A percentile compares a stretch with the other conserved stretches of the same genome.
Evolutionary conservation across 371 early-diverging fungal genomes (phyloP).

Genomic region (Zancudomyces culisetae): DNA sequence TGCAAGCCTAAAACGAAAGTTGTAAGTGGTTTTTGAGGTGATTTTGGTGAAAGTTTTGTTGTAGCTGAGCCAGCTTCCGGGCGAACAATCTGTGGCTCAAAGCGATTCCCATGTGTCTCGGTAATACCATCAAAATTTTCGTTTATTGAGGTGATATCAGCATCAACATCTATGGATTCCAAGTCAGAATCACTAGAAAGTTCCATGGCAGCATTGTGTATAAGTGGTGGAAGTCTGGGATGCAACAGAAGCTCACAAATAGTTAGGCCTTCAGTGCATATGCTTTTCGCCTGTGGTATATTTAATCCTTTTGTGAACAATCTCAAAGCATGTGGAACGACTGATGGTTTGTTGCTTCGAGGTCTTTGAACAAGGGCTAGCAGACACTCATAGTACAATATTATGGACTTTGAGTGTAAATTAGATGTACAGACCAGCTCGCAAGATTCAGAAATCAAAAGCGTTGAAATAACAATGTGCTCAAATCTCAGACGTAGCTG

Average conservation of each 20-base stretch:
- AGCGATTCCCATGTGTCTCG: too few species aligned
- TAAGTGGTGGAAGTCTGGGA: background rate
- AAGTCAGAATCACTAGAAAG: background rate
- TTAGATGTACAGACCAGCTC: background rate
- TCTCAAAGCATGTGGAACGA: background rate
- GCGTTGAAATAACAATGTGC: background rate
- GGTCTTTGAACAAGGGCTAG: background rate
- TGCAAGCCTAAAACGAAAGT: too few species aligned
- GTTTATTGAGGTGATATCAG: too few species aligned
- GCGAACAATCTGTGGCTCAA: too few species aligned
- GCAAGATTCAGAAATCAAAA: background rate
- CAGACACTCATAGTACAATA: background rate
- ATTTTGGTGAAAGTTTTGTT: too few species aligned
- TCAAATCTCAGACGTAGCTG: background rate
- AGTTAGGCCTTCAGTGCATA: background rate
- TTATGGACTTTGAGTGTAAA: background rate
- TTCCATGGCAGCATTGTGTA: background rate
- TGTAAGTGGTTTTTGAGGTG: too few species aligned
- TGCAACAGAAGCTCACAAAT: background rate
- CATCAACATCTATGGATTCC: too few species aligned
- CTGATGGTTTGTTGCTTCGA: background rate
- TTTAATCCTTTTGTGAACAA: background rate
- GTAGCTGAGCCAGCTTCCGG: too few species aligned
- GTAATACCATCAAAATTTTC: too few species aligned
- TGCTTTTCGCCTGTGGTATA: background rate